Evolutionary conservation across 805 yeast species (phyloP).

Genomic region (Candida tallmaniae): DNA sequence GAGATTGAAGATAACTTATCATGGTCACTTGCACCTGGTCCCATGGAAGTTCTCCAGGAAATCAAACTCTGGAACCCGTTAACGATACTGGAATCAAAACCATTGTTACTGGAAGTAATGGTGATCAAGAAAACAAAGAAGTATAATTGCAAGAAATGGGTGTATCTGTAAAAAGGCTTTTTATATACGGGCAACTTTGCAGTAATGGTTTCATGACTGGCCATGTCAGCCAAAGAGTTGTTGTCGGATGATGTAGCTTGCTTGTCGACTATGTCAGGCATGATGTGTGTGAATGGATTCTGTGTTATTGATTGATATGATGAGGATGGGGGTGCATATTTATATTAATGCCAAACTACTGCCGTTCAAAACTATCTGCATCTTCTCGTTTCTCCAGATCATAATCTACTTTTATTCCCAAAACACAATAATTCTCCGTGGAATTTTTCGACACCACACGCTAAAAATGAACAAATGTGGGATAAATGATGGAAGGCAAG

Average conservation of each 20-base stretch:
- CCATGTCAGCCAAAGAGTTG: background rate
- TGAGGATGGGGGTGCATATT: no score
- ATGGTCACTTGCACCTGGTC: constrained; percentile 34
- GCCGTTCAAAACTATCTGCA: no score
- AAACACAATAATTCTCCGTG: no score
- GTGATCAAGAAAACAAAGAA: constrained; percentile 26
- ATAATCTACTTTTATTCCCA: no score
- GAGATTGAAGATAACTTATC: constrained; percentile 28
- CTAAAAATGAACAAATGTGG: no score
- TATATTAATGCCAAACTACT: no score
- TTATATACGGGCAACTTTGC: background rate
- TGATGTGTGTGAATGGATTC: no score
- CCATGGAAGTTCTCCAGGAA: constrained; percentile 22
- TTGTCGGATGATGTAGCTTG: background rate
- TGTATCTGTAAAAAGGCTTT: constrained; percentile 25
- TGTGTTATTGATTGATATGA: no score
- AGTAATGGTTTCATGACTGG: background rate
- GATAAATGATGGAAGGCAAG: no score
- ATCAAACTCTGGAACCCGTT: constrained; percentile 45
- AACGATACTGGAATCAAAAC: constrained; percentile 41
- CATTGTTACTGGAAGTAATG: constrained; percentile 39
- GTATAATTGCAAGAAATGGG: constrained; percentile 34
- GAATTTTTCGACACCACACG: no score
- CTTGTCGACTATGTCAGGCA: background rate
- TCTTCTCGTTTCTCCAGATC: no score